Base-by-base conservation (phyloP, 73 alveolate genomes). In the Blepharisma stoltei region DNA sequence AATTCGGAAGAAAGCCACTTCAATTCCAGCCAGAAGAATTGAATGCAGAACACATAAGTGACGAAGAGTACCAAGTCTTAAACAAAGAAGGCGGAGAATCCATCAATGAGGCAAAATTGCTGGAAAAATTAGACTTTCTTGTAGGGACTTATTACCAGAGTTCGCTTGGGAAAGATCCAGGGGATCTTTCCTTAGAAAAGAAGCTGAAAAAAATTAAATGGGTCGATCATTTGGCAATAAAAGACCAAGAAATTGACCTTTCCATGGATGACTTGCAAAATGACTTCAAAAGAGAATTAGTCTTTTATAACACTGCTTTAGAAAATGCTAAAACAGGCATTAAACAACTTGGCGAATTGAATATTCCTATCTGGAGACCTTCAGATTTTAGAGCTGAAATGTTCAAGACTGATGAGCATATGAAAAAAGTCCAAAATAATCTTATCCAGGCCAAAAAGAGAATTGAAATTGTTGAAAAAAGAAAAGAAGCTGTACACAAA, bases 301-400 rank as follows among this genome's bases (percentile, higher is more conserved):
- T 78, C 11, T 86, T 86, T 65, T 86, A 86, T 55, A 81, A 71
- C 73, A 65, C 81, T 75, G 80, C 93, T 7, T 67, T 71, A 55
- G 89, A 86, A 67, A 76, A 81, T 67, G 89, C 81, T 41, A 82
- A 76, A 78, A 75, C 44, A 50, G 87, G 82, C 6, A 67, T 86
- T 66, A 84, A 86, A 46, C 6, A 18, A 18, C 77, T 86, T 0
- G 47, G 50, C 6, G 45, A 86, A 60, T 54, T 80, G 14, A 76
- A 69, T 6, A 82, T 81, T 66, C 81, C 85, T n/a, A 76, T 86
- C 70, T 78, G 84, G 54, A 86, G 93, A 67, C 93, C 93, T 6
- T 79, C 81, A 49, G 93, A 86, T 65, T 86, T 75, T 81, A 81
- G 75, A 27, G 93, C 93, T 45, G 93, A 86, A 78, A 86, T 81